Percentiles rank a stretch among this genome's conserved stretches.
Evolutionary conservation across 345 rosid genomes (phyloP).

Genomic region (Sisymbrium altissimum): DNA sequence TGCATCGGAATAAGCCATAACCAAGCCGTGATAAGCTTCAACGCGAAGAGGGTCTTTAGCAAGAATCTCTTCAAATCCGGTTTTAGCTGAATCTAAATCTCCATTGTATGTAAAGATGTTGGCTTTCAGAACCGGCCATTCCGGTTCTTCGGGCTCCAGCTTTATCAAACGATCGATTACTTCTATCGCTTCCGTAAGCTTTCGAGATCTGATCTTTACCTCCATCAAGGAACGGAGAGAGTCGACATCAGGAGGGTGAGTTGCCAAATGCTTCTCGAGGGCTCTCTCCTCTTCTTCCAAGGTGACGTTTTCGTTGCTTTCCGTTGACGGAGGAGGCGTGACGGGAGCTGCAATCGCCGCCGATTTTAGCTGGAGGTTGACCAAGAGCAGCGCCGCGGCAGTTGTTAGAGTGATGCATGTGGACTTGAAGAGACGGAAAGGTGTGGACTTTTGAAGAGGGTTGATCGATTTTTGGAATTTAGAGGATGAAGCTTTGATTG

Average conservation of each 20-base stretch:
- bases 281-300: slow-evolving; percentile 52
- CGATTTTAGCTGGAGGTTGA: slow-evolving; percentile 43
- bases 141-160: slow-evolving; percentile 69
- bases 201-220: slow-evolving; percentile 60
- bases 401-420: slow-evolving; percentile 62
- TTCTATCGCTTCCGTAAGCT: slow-evolving; percentile 55
- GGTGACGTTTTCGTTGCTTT: slow-evolving; percentile 31
- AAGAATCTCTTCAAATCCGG: slow-evolving; percentile 62
- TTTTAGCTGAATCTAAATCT: slow-evolving; percentile 54
- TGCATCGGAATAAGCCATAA: slow-evolving; percentile 63
- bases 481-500: slow-evolving; percentile 48
- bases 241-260: slow-evolving; percentile 50
- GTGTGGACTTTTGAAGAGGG: slow-evolving; percentile 29
- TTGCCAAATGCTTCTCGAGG: slow-evolving; percentile 45
- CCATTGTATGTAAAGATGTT: slow-evolving; percentile 63
- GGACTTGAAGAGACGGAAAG: slow-evolving; percentile 40
- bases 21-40: slow-evolving; percentile 87
- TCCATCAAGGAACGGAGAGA: slow-evolving; percentile 70
- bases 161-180: slow-evolving; percentile 67
- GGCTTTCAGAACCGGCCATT: slow-evolving; percentile 72
- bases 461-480: slow-evolving; percentile 6
- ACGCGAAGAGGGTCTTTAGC: slow-evolving; percentile 70
- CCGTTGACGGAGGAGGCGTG: slow-evolving; percentile 35
- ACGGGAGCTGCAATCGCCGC: slow-evolving; percentile 57
- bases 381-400: slow-evolving; percentile 55